A percentile compares a stretch with the other conserved stretches of the same genome.
phyloP scores from a whole-genome alignment of 345 rosid species.

The Euphorbia pulcherrima region DNA sequence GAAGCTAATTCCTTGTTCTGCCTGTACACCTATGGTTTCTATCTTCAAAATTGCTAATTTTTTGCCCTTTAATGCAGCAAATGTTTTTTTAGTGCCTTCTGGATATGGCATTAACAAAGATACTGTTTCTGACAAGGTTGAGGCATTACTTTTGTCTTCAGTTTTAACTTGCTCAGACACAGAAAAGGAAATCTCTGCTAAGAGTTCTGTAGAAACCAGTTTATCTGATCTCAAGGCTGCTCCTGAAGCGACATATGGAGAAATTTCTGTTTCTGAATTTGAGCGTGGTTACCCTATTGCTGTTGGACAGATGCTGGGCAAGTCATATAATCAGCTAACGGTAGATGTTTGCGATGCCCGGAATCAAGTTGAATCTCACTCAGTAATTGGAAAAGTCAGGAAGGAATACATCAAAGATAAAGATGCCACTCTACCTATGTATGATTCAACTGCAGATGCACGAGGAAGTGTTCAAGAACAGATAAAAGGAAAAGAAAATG shows the following conservation, averaged over 20 bases:
- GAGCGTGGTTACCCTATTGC: conserved; percentile 23
- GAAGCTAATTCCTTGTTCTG: not conserved
- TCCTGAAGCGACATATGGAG: conserved; percentile 26
- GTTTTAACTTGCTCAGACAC: conserved; percentile 19
- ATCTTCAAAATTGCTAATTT: conserved; percentile 11
- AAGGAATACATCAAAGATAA: conserved; percentile 25
- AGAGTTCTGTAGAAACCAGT: conserved; percentile 22
- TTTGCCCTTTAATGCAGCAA: conserved; percentile 9
- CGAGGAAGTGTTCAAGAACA: conserved; percentile 29
- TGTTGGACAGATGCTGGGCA: conserved; percentile 17
- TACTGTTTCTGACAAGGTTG: conserved; percentile 28
- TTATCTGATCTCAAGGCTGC: conserved; percentile 24
- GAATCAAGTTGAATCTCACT: conserved; percentile 26
- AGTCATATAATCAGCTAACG: conserved; percentile 23
- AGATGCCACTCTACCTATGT: conserved; percentile 23
- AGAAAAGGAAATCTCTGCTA: conserved; percentile 18
- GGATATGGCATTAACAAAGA: conserved; percentile 16
- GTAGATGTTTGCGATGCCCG: conserved; percentile 31
- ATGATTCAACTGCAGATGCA: conserved; percentile 30
- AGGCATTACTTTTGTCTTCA: conserved; percentile 17
- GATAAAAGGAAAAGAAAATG: conserved; percentile 35
- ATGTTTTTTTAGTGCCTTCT: conserved; percentile 19
- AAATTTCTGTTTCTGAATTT: conserved; percentile 22
- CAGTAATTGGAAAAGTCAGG: conserved; percentile 22
- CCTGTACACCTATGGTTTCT: conserved; percentile 5